Percentiles rank a stretch among this genome's conserved stretches.
phyloP scores from a whole-genome alignment of 768 basidiomycete genomes.

The Nidularia sp. region DNA sequence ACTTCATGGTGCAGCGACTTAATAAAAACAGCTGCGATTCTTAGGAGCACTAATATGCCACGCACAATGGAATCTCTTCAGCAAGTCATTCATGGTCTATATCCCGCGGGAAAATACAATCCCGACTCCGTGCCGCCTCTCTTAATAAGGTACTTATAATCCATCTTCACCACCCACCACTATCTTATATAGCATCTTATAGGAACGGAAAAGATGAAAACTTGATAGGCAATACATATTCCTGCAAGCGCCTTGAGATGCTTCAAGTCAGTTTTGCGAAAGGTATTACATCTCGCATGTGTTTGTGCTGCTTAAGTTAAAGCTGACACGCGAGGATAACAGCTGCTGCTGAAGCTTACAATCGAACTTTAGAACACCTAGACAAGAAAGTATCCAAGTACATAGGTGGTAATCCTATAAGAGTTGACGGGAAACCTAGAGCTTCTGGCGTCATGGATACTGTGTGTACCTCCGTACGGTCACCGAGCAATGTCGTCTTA shows the following conservation, averaged over 20 bases:
- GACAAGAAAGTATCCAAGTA: slow-evolving; percentile 69
- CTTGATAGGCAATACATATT: slow-evolving; percentile 61
- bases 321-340: slow-evolving; percentile 1
- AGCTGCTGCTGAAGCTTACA: slow-evolving; percentile 67
- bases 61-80: slow-evolving; percentile 74
- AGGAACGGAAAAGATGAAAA: slow-evolving; percentile 73
- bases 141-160: slow-evolving; percentile 43
- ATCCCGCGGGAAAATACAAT: slow-evolving; percentile 49
- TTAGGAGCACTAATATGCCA: slow-evolving; percentile 71
- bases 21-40: not conserved
- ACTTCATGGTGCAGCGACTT: not conserved
- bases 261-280: slow-evolving; percentile 61
- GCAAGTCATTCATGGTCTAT: slow-evolving; percentile 71
- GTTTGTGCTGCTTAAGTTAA: not conserved
- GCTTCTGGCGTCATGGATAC: slow-evolving; percentile 77
- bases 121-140: slow-evolving; percentile 43
- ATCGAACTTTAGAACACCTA: slow-evolving; percentile 54
- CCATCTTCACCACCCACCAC: not conserved
- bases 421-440: slow-evolving; percentile 72
- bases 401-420: slow-evolving; percentile 61
- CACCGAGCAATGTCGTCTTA: not conserved
- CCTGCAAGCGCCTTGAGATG: slow-evolving; percentile 63
- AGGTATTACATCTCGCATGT: slow-evolving; percentile 33
- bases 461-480: slow-evolving; percentile 29
- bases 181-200: not conserved